Conservation (phyloP, 345 rosid genomes). For the Camelina laxa region DNA sequence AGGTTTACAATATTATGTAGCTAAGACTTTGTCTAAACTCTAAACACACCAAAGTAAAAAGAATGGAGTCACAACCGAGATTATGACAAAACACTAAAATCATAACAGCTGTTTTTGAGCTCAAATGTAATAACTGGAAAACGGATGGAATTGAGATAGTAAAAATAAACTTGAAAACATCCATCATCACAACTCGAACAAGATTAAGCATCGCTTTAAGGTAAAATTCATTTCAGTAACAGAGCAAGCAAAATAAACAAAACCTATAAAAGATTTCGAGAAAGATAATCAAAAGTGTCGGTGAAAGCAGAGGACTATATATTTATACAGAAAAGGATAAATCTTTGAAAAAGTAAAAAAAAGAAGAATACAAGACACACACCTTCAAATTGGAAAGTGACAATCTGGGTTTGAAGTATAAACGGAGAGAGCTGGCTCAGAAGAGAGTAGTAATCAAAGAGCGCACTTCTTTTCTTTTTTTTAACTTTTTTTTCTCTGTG, state of each 20-base stretch:
- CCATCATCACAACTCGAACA: neutral
- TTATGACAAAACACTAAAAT: no score
- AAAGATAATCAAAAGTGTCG: slow-evolving; percentile 32
- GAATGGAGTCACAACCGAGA: no score
- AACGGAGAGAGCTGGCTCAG: no score
- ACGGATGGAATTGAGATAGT: no score
- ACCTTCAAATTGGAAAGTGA: slow-evolving; percentile 18
- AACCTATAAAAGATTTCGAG: neutral
- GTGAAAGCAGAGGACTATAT: slow-evolving; percentile 29
- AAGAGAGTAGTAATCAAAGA: slow-evolving; percentile 18
- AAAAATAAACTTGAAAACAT: no score
- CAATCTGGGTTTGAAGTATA: neutral
- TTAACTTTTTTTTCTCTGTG: neutral
- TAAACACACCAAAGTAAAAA: no score
- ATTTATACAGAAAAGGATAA: neutral
- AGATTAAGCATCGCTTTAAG: neutral
- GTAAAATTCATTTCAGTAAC: neutral
- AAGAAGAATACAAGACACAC: neutral
- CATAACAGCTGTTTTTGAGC: no score
- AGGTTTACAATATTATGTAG: no score
- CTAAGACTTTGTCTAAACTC: no score
- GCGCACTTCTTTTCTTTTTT: slow-evolving; percentile 27
- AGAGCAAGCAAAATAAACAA: neutral
- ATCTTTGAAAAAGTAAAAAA: neutral
- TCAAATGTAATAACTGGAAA: no score